Evolutionary conservation across 352 stramenopile species (phyloP).

Genomic region (Globisporangium middletonii): DNA sequence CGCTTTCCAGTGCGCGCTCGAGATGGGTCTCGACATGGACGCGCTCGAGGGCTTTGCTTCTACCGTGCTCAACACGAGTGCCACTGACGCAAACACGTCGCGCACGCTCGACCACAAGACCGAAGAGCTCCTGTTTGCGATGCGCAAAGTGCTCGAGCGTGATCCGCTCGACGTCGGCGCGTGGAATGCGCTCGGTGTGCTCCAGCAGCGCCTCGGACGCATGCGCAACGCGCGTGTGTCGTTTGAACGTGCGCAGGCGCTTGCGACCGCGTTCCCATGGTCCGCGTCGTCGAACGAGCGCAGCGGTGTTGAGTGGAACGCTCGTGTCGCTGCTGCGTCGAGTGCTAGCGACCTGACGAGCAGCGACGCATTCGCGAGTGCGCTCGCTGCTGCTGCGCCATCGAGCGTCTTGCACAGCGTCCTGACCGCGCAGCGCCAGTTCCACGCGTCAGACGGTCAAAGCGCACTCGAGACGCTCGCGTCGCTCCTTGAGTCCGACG

Average conservation of each 20-base stretch:
- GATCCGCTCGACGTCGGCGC: slow-evolving; percentile 51
- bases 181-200: slow-evolving; percentile 60
- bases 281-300: neutral
- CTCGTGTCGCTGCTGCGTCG: slow-evolving; percentile 22
- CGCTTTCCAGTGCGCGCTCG: slow-evolving; percentile 72
- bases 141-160: slow-evolving; percentile 76
- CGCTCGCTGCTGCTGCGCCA: neutral
- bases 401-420: neutral
- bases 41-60: slow-evolving; percentile 54
- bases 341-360: neutral
- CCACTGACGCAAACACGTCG: slow-evolving; percentile 15
- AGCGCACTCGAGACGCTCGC: slow-evolving; percentile 1
- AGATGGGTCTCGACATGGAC: slow-evolving; percentile 69
- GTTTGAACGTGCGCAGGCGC: slow-evolving; percentile 13
- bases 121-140: slow-evolving; percentile 60
- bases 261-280: slow-evolving; percentile 7
- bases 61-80: slow-evolving; percentile 17
- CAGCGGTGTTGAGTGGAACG: slow-evolving; percentile 34
- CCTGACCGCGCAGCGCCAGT: slow-evolving; percentile 9
- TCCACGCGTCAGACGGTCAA: slow-evolving; percentile 4
- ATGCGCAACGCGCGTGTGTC: slow-evolving; percentile 32
- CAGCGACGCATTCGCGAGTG: slow-evolving; percentile 6
- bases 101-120: slow-evolving; percentile 12
- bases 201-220: slow-evolving; percentile 51
- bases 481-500: neutral